Conservation (phyloP, 768 basidiomycete species). For the Terana coerulea region DNA sequence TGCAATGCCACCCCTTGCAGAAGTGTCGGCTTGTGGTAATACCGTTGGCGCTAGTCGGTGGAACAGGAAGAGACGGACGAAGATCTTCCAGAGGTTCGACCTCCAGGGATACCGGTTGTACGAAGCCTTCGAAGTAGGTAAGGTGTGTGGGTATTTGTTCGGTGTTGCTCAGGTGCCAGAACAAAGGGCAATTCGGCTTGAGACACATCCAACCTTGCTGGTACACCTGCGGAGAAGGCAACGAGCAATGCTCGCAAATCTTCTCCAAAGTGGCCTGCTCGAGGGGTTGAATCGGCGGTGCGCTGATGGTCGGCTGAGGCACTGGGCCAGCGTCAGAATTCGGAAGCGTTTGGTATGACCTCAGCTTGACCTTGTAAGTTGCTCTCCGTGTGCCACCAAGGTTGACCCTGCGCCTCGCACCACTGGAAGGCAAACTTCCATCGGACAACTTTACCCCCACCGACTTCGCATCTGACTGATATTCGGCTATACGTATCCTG, state of each 20-base stretch:
- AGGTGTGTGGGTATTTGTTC: slow-evolving; percentile 32
- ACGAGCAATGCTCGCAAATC: slow-evolving; percentile 32
- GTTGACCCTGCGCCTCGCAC: slow-evolving; percentile 65
- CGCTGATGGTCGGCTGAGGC: too few relatives aligned
- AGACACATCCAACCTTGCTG: slow-evolving; percentile 59
- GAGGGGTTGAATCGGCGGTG: too few relatives aligned
- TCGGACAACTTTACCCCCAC: slow-evolving; percentile 52
- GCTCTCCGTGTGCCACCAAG: slow-evolving; percentile 47
- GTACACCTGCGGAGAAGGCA: slow-evolving; percentile 51
- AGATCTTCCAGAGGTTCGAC: slow-evolving; percentile 36
- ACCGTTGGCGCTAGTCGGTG: slow-evolving; percentile 25
- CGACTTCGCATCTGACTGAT: slow-evolving; percentile 44
- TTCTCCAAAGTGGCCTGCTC: too few relatives aligned
- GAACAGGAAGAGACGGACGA: slow-evolving; percentile 31
- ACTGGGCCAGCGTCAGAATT: too few relatives aligned
- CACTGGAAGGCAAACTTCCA: slow-evolving; percentile 86
- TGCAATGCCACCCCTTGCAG: slow-evolving; percentile 69
- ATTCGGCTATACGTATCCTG: slow-evolving; percentile 52
- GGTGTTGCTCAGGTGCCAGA: slow-evolving; percentile 41
- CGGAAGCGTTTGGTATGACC: too few relatives aligned
- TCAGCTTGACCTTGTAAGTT: too few relatives aligned
- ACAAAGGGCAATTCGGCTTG: slow-evolving; percentile 48
- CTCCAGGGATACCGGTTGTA: slow-evolving; percentile 30
- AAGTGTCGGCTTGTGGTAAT: slow-evolving; percentile 52
- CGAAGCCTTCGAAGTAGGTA: slow-evolving; percentile 46